These are phyloP conservation scores for Penicillium lividum DNA, from an alignment of 495 filamentous ascomycete species.

Conservation along the genomic window DNA sequence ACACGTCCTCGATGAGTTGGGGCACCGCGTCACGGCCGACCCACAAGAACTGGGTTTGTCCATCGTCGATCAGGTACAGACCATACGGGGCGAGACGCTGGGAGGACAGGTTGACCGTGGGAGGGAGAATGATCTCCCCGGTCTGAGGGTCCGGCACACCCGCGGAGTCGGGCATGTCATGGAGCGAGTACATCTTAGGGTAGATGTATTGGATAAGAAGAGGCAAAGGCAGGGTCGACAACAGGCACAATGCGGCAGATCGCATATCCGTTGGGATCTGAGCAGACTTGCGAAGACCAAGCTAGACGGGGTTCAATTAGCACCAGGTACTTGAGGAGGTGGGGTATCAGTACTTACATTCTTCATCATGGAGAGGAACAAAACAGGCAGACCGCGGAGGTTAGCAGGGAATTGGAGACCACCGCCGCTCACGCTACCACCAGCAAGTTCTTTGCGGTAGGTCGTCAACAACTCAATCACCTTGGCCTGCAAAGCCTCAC, in stretches of 20 bases:
- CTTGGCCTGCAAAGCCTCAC: slow-evolving; percentile 88
- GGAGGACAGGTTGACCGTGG: slow-evolving; percentile 81
- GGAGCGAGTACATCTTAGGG: slow-evolving; percentile 87
- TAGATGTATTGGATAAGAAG: slow-evolving; percentile 97
- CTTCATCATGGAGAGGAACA: slow-evolving; percentile 94
- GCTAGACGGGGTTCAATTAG: slow-evolving; percentile 45
- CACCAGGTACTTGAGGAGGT: slow-evolving; percentile 2
- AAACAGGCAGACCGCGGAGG: slow-evolving; percentile 78
- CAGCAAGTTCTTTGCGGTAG: slow-evolving; percentile 94
- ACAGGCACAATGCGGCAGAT: slow-evolving; percentile 86
- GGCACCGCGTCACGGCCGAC: slow-evolving; percentile 90
- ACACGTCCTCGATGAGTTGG: slow-evolving; percentile 85
- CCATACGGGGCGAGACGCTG: slow-evolving; percentile 87
- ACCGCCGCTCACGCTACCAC: slow-evolving; percentile 89
- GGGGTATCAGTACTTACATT: slow-evolving; percentile 57
- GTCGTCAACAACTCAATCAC: slow-evolving; percentile 90
- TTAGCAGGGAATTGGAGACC: slow-evolving; percentile 94
- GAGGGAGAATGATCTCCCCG: slow-evolving; percentile 85
- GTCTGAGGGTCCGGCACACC: slow-evolving; percentile 82
- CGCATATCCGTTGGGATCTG: slow-evolving; percentile 96
- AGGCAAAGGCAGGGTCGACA: slow-evolving; percentile 89
- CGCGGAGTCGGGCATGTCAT: slow-evolving; percentile 96
- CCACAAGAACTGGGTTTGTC: slow-evolving; percentile 97
- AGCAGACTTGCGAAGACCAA: slow-evolving; percentile 90
- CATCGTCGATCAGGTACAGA: slow-evolving; percentile 97